Percentiles rank a stretch among this genome's conserved stretches.
Conservation (phyloP, 768 basidiomycete genomes). For the Mycena galericulata region DNA sequence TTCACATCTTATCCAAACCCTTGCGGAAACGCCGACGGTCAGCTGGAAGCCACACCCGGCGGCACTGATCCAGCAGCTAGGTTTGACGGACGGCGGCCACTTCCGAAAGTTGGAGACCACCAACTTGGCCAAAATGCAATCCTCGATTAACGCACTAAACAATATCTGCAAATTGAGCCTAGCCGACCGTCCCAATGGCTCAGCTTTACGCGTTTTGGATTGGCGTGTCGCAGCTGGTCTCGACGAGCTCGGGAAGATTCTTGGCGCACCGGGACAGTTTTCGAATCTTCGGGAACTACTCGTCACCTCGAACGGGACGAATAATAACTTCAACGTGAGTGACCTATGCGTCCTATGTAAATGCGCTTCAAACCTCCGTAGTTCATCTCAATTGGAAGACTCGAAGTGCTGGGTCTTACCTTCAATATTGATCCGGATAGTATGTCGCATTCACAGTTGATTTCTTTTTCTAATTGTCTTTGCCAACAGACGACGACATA, state of each 20-base stretch:
- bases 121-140: no score
- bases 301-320: neutral
- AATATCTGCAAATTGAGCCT: neutral
- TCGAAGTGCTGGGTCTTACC: slow-evolving; percentile 1
- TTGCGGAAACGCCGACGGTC: neutral
- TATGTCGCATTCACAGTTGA: no score
- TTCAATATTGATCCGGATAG: neutral
- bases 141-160: neutral
- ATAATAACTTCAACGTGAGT: slow-evolving; percentile 11
- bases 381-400: neutral
- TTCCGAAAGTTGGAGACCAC: neutral
- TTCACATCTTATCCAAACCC: slow-evolving; percentile 1
- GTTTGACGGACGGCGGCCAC: neutral
- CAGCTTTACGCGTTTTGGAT: slow-evolving; percentile 6
- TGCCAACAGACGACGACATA: no score
- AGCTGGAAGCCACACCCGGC: neutral
- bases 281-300: slow-evolving; percentile 13
- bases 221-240: slow-evolving; percentile 13
- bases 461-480: no score
- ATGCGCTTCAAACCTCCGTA: neutral
- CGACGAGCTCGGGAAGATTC: slow-evolving; percentile 6
- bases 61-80: neutral
- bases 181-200: neutral
- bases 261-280: slow-evolving; percentile 1
- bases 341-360: neutral